Evolutionary conservation across 306 rosid genomes (phyloP).

Genomic region (Ceratonia siliqua): DNA sequence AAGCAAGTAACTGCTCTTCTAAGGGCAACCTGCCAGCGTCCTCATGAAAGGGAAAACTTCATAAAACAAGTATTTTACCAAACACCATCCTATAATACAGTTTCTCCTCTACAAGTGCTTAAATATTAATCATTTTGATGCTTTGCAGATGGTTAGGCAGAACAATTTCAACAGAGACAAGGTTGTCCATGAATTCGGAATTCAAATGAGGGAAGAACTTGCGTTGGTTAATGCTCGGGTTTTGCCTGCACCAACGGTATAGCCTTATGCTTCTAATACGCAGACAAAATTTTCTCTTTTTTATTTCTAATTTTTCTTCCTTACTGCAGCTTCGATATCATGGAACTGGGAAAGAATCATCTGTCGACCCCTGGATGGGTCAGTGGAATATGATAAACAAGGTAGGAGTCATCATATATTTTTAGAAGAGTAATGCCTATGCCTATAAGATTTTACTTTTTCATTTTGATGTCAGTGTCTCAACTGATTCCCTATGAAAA

Average conservation of each 20-base stretch:
- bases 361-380: slow-evolving; percentile 52
- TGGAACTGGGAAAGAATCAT: slow-evolving; percentile 44
- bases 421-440: too few relatives aligned
- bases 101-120: too few relatives aligned
- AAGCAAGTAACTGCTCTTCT: slow-evolving; percentile 57
- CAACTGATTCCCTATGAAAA: background rate
- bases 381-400: slow-evolving; percentile 82
- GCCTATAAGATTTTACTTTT: too few relatives aligned
- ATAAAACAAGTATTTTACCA: too few relatives aligned
- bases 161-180: slow-evolving; percentile 34
- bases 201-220: slow-evolving; percentile 36
- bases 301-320: background rate
- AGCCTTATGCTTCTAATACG: background rate
- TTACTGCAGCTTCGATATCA: slow-evolving; percentile 63
- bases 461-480: too few relatives aligned
- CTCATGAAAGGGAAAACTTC: slow-evolving; percentile 16
- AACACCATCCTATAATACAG: too few relatives aligned
- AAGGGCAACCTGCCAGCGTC: slow-evolving; percentile 77
- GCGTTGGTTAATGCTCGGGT: slow-evolving; percentile 61
- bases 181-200: slow-evolving; percentile 46
- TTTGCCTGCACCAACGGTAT: slow-evolving; percentile 67
- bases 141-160: slow-evolving; percentile 36
- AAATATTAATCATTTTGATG: too few relatives aligned
- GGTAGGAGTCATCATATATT: too few relatives aligned
- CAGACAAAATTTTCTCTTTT: background rate